phyloP scores from a whole-genome alignment of 257 asterid species.

The Scutellaria galericulata region DNA sequence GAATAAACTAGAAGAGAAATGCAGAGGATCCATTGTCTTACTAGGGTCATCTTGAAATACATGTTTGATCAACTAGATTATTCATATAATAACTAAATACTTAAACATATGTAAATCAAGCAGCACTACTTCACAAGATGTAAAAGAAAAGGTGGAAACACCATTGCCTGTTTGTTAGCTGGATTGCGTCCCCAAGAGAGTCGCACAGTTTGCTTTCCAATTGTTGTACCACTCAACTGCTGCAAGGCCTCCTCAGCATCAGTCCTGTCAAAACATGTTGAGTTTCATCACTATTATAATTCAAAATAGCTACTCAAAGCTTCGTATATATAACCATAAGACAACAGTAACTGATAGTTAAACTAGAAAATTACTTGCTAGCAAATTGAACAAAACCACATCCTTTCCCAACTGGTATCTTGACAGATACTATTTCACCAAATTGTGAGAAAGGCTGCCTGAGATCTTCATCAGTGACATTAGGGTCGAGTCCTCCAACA shows the following conservation, averaged over 20 bases:
- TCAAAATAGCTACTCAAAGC: background rate
- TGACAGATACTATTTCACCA: constrained; percentile 83
- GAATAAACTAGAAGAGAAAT: no score
- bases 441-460: constrained; percentile 80
- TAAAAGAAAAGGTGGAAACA: background rate
- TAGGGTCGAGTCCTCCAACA: constrained; percentile 96
- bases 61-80: no score
- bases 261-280: constrained; percentile 43
- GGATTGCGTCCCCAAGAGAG: constrained; percentile 92
- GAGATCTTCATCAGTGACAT: constrained; percentile 82
- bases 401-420: constrained; percentile 90
- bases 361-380: constrained; percentile 57
- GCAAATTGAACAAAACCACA: constrained; percentile 95
- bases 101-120: background rate
- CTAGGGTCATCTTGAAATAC: no score
- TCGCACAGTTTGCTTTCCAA: constrained; percentile 81
- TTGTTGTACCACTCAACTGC: constrained; percentile 68
- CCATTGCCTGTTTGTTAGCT: constrained; percentile 66
- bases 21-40: no score
- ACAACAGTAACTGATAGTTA: background rate
- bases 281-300: background rate
- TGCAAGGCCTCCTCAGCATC: constrained; percentile 85
- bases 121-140: background rate
- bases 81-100: no score
- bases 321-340: background rate